phyloP scores from a whole-genome alignment of 2,329 filamentous ascomycete genomes.

The Dactylella cylindrospora region DNA sequence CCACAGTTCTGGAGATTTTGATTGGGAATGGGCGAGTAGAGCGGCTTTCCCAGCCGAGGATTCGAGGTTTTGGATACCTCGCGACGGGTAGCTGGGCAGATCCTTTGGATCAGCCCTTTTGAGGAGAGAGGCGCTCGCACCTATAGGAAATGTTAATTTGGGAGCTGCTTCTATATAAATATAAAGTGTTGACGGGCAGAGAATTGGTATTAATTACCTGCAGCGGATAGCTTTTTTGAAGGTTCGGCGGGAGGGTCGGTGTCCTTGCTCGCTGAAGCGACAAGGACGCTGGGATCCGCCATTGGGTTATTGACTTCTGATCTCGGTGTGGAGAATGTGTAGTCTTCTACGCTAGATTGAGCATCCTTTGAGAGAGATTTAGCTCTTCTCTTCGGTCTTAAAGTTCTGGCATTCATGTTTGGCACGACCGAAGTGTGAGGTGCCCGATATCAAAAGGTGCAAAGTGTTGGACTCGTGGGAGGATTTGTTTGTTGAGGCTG shows the following conservation, averaged over 20 bases:
- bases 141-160: slow-evolving; percentile 1
- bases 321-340: slow-evolving; percentile 31
- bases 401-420: no score
- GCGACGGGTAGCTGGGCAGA: slow-evolving; percentile 40
- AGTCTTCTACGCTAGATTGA: no score
- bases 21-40: slow-evolving; percentile 15
- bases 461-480: no score
- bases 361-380: no score
- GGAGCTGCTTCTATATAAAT: slow-evolving; percentile 1
- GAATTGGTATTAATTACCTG: background rate
- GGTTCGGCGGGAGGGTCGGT: slow-evolving; percentile 1
- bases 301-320: slow-evolving; percentile 40
- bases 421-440: no score
- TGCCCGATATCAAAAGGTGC: no score
- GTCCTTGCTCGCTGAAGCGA: slow-evolving; percentile 1
- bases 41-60: slow-evolving; percentile 34
- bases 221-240: background rate
- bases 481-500: no score
- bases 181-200: background rate
- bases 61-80: slow-evolving; percentile 24
- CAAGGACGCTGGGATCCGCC: slow-evolving; percentile 23
- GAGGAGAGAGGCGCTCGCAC: slow-evolving; percentile 7
- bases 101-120: slow-evolving; percentile 36
- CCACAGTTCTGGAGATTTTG: slow-evolving; percentile 31
- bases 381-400: no score